These are phyloP conservation scores for Pyronema omphalodes DNA, from an alignment of 495 filamentous ascomycete species.

Conservation along the genomic window DNA sequence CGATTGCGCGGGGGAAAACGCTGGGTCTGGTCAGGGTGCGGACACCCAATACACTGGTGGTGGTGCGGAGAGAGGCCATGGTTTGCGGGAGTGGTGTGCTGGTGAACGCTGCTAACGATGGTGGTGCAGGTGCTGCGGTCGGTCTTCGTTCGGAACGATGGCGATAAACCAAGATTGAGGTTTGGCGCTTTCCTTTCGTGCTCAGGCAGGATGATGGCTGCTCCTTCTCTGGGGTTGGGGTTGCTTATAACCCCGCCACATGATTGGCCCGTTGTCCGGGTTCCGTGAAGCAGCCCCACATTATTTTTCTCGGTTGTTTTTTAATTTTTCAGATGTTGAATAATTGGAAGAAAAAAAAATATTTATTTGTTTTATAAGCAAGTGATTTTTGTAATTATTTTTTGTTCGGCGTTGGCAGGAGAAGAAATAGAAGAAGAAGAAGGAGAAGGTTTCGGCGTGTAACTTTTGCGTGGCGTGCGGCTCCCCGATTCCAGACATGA, in stretches of 20 bases:
- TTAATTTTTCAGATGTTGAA: too few species aligned
- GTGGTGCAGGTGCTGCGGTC: neutral
- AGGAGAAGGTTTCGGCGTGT: too few species aligned
- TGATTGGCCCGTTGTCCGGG: constrained; percentile 11
- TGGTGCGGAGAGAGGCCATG: constrained; percentile 14
- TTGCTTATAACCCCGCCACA: constrained; percentile 9
- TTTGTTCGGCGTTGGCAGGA: neutral
- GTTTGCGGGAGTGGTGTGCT: neutral
- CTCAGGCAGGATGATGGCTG: neutral
- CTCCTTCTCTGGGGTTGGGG: neutral
- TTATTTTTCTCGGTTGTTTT: too few species aligned
- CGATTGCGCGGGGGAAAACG: neutral
- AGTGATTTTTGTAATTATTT: neutral
- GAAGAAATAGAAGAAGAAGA: too few species aligned
- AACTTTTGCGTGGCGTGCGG: neutral
- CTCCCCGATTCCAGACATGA: too few species aligned
- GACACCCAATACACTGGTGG: constrained; percentile 6
- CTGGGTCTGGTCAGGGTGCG: neutral
- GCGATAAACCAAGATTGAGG: neutral
- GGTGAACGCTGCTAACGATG: neutral
- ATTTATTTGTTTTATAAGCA: neutral
- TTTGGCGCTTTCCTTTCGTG: neutral
- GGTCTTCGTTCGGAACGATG: neutral
- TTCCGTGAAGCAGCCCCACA: neutral
- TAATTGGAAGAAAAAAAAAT: neutral